phyloP scores from a whole-genome alignment of 768 basidiomycete genomes.

The Amanita subjunquillea region DNA sequence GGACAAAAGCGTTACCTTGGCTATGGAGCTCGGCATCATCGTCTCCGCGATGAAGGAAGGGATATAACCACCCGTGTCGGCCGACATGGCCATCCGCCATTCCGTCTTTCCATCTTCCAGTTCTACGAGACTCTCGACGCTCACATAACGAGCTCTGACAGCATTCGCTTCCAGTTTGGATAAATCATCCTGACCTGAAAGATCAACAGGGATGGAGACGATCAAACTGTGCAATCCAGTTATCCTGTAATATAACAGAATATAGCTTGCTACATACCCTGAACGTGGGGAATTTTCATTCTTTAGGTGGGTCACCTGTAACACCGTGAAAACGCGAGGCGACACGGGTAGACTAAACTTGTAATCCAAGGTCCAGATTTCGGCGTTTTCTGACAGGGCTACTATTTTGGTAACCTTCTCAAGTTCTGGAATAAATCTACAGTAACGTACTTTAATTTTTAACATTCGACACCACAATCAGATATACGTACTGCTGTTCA shows the following conservation, averaged over 20 bases:
- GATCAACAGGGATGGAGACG: constrained; percentile 62
- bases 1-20: constrained; percentile 31
- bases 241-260: constrained; percentile 11
- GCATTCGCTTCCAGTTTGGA: constrained; percentile 54
- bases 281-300: constrained; percentile 35
- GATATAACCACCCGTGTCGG: constrained; percentile 59
- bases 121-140: constrained; percentile 57
- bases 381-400: constrained; percentile 49
- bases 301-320: constrained; percentile 50
- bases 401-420: constrained; percentile 55
- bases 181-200: constrained; percentile 46
- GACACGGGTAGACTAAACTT: constrained; percentile 62
- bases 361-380: constrained; percentile 67
- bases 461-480: not conserved
- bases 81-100: constrained; percentile 77
- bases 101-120: constrained; percentile 54
- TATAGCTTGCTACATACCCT: constrained; percentile 37
- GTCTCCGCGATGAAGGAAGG: constrained; percentile 54
- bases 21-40: constrained; percentile 52
- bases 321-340: constrained; percentile 65
- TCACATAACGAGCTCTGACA: constrained; percentile 57
- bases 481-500: constrained; percentile 48
- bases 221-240: constrained; percentile 22
- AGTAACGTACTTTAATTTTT: not conserved
- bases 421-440: constrained; percentile 59